Conservation (phyloP, 768 basidiomycete genomes). For the Gymnopilus dilepis region DNA sequence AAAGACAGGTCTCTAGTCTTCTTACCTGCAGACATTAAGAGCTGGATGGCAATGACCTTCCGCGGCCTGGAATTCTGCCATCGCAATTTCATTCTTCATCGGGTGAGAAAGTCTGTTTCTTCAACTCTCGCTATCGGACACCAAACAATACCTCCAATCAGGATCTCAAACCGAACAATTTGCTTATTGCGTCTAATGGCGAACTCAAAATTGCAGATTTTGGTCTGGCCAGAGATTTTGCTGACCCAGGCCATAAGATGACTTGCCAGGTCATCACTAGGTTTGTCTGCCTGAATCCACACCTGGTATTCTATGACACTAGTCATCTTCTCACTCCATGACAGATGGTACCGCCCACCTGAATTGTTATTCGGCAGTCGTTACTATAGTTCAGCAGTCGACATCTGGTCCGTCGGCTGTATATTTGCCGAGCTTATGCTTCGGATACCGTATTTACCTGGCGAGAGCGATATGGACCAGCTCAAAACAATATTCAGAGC, state of each 20-base stretch:
- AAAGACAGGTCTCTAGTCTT: conserved; percentile 93
- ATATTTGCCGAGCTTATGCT: conserved; percentile 98
- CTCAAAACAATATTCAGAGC: conserved; percentile 93
- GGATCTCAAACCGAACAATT: conserved; percentile 99
- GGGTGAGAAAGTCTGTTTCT: conserved; percentile 61
- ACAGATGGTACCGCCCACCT: conserved; percentile 97
- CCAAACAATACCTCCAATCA: conserved; percentile 33
- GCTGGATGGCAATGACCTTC: conserved; percentile 99
- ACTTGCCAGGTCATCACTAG: conserved; percentile 98
- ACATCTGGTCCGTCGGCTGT: conserved; percentile 97
- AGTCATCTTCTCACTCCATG: conserved; percentile 8
- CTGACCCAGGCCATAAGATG: conserved; percentile 95
- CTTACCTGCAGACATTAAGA: conserved; percentile 94
- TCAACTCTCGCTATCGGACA: neutral
- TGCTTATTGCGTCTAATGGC: conserved; percentile 90
- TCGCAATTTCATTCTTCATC: conserved; percentile 90
- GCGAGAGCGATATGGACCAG: conserved; percentile 97
- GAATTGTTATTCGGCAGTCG: conserved; percentile 92
- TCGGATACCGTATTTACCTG: conserved; percentile 92
- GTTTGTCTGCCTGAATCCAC: conserved; percentile 46
- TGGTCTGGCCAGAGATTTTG: conserved; percentile 95
- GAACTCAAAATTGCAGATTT: conserved; percentile 98
- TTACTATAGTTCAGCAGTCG: conserved; percentile 90
- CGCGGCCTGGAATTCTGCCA: conserved; percentile 99
- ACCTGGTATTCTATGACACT: conserved; percentile 3